These are phyloP conservation scores for Diplodia mutila DNA, from an alignment of 2,329 filamentous ascomycete genomes.

Conservation along the genomic window DNA sequence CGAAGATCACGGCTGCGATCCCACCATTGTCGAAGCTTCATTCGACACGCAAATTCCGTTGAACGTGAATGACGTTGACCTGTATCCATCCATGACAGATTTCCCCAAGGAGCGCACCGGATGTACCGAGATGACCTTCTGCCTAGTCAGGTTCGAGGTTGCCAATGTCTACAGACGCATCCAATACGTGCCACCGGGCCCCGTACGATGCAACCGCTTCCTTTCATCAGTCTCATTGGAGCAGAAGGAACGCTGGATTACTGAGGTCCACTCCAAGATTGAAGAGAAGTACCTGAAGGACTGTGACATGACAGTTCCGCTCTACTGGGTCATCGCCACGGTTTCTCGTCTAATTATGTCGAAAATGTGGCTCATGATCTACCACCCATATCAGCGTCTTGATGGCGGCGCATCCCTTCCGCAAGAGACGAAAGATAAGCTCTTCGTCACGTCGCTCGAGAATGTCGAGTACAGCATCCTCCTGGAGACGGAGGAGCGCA, in stretches of 20 bases:
- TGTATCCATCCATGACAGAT: constrained; percentile 54
- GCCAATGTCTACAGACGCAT: constrained; percentile 52
- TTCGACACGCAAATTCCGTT: constrained; percentile 65
- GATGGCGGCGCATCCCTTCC: constrained; percentile 61
- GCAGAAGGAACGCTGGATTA: constrained; percentile 56
- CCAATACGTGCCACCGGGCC: constrained; percentile 50
- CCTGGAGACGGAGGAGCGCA: constrained; percentile 65
- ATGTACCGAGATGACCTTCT: constrained; percentile 63
- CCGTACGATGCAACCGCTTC: constrained; percentile 47
- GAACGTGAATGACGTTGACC: constrained; percentile 60
- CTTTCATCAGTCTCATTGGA: constrained; percentile 50
- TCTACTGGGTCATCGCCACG: constrained; percentile 71
- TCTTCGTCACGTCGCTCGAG: constrained; percentile 74
- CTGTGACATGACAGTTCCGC: constrained; percentile 59
- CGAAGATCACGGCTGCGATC: constrained; percentile 67
- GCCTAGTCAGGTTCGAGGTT: constrained; percentile 58
- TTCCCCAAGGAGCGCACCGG: constrained; percentile 53
- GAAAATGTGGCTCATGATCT: constrained; percentile 76
- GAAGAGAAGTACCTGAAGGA: constrained; percentile 55
- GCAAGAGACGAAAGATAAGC: constrained; percentile 66
- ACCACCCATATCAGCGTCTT: constrained; percentile 71
- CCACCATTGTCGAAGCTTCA: constrained; percentile 59
- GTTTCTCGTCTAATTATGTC: constrained; percentile 69
- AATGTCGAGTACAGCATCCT: constrained; percentile 72
- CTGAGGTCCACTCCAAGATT: constrained; percentile 50